Base-by-base conservation (phyloP, 495 filamentous ascomycete genomes). In the Beverwykella pulmonaria region DNA sequence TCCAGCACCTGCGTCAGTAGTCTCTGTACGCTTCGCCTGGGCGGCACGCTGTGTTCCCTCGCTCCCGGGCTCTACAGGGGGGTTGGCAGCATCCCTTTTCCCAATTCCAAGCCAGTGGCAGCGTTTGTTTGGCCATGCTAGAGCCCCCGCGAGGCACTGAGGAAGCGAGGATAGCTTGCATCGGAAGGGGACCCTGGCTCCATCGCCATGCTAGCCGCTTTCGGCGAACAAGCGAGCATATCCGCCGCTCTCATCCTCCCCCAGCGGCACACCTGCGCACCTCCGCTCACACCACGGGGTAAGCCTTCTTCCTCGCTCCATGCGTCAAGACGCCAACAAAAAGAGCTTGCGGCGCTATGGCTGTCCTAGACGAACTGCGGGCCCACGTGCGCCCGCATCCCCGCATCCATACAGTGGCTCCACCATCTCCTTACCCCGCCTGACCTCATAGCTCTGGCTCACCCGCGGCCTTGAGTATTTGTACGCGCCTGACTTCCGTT, bases 351-450 rank as follows among this genome's bases (percentile, higher is more conserved):
- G 48, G 48, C 7, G 26, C 52, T 17, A 55, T 36, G 48, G 46
- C 47, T 15, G 3, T 60, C 20, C 29, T 41, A 17, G 47, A 52
- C 59, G 47, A 61, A 61, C 46, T 15, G 30, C 27, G n/a, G 46
- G 23, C 48, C 59, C 59, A 61, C 59, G 59, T 61, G 59, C 59
- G 32, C n/a, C 14, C 1, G 36, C 34, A 47, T 23, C 61, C 61
- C 61, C 48, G 48, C 59, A 62, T 30, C 48, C 5, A 36, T 3
- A 44, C 39, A n/a, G 39, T 9, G 39, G 26, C 27, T 27, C 19
- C 25, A 7, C 23, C 47, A 12, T 41, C n/a, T 23, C 47, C 56
- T 48, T 55, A 63, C 61, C 61, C 61, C 61, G 61, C 61, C 61
- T 63, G 61, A 55, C 61, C 49, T 55, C 32, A 63, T 63, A 55